Conservation (phyloP, 2,329 filamentous ascomycete genomes). For the Didymella pomorum region DNA sequence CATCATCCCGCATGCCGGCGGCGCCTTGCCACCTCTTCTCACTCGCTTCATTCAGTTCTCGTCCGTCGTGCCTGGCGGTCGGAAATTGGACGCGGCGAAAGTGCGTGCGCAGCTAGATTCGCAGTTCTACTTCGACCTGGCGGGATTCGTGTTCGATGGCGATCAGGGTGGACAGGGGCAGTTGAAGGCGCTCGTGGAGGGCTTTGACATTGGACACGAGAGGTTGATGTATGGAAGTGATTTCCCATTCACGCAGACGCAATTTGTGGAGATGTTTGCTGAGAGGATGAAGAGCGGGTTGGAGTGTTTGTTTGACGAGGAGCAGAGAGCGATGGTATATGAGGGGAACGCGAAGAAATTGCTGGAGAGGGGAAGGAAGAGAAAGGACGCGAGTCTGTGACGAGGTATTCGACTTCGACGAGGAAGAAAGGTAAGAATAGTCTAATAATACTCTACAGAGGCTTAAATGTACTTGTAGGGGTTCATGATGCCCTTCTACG, state of each 20-base stretch:
- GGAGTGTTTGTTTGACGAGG: slow-evolving; percentile 47
- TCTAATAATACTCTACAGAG: slow-evolving; percentile 9
- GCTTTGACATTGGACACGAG: slow-evolving; percentile 49
- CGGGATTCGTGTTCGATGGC: slow-evolving; percentile 58
- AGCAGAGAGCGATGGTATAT: slow-evolving; percentile 51
- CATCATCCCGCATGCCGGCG: slow-evolving; percentile 60
- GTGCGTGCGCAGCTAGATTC: slow-evolving; percentile 45
- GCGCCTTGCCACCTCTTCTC: slow-evolving; percentile 56
- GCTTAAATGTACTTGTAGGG: slow-evolving; percentile 89
- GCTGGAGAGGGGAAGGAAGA: slow-evolving; percentile 23
- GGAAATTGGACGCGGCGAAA: slow-evolving; percentile 33
- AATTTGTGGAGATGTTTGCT: slow-evolving; percentile 50
- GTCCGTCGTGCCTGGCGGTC: slow-evolving; percentile 49
- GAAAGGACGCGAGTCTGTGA: not conserved
- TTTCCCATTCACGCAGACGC: slow-evolving; percentile 59
- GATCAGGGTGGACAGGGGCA: slow-evolving; percentile 52
- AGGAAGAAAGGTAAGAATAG: slow-evolving; percentile 1
- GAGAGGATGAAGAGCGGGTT: slow-evolving; percentile 54
- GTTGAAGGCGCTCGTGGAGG: slow-evolving; percentile 57
- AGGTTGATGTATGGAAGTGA: slow-evolving; percentile 63
- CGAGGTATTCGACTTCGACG: not conserved
- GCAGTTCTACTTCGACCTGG: slow-evolving; percentile 63
- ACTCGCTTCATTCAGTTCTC: slow-evolving; percentile 55
- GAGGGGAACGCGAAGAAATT: slow-evolving; percentile 50
- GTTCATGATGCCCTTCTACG: slow-evolving; percentile 96